phyloP scores from a whole-genome alignment of 306 rosid species.

The Vigna mungo region DNA sequence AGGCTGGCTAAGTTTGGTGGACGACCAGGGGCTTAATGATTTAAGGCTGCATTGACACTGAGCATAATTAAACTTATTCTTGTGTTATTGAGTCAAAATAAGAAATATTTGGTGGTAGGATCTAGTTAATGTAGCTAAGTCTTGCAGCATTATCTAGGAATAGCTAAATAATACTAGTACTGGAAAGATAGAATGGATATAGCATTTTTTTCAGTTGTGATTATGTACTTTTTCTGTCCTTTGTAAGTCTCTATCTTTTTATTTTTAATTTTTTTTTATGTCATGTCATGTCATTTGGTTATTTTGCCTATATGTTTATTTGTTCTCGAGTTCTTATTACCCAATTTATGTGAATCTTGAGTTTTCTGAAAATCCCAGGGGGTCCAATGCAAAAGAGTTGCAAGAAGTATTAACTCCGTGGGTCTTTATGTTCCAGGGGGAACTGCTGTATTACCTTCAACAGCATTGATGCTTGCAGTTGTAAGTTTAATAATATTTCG shows the following conservation, averaged over 20 bases:
- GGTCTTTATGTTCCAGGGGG: constrained; percentile 99
- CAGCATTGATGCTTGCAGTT: constrained; percentile 96
- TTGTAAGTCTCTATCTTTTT: constrained; percentile 20
- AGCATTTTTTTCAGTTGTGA: constrained; percentile 19
- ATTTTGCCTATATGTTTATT: constrained; percentile 19
- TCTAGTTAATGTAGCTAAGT: constrained; percentile 1
- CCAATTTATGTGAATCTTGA: constrained; percentile 37
- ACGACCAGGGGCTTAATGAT: constrained; percentile 14
- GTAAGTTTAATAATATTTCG: constrained; percentile 62
- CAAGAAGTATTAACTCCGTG: constrained; percentile 94
- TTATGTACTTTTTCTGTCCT: not conserved
- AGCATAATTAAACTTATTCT: not conserved
- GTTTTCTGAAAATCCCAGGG: constrained; percentile 68
- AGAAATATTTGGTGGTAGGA: constrained; percentile 21
- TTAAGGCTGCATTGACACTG: constrained; percentile 8
- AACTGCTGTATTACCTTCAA: constrained; percentile 97
- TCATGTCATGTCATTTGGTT: constrained; percentile 10
- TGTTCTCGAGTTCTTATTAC: constrained; percentile 21
- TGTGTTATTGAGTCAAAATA: constrained; percentile 3
- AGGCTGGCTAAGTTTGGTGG: not conserved
- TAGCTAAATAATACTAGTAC: constrained; percentile 8
- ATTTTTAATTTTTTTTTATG: constrained; percentile 2
- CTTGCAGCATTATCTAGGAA: constrained; percentile 23
- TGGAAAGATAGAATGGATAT: constrained; percentile 28
- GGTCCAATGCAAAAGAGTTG: constrained; percentile 93